phyloP scores from a whole-genome alignment of 768 basidiomycete genomes.

The Mycena chlorophos region DNA sequence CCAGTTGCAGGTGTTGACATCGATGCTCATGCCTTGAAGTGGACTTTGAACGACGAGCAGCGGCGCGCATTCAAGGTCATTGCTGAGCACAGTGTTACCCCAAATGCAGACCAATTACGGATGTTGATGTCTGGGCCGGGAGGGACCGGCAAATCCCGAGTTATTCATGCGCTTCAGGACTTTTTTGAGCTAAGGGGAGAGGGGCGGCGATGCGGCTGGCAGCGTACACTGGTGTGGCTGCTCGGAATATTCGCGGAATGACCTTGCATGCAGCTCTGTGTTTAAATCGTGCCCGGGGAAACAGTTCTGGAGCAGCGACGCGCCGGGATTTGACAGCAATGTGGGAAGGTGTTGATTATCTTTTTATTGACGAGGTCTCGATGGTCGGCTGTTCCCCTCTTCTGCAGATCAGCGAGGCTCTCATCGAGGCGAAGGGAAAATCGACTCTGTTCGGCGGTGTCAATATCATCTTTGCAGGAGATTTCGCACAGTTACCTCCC shows the following conservation, averaged over 20 bases:
- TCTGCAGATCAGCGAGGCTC: slow-evolving; percentile 31
- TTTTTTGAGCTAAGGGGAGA: slow-evolving; percentile 29
- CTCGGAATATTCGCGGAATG: slow-evolving; percentile 36
- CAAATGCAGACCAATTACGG: slow-evolving; percentile 20
- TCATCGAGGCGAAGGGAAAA: slow-evolving; percentile 34
- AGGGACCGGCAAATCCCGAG: slow-evolving; percentile 44
- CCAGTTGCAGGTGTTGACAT: not conserved
- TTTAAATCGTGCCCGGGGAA: slow-evolving; percentile 11
- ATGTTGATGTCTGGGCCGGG: slow-evolving; percentile 41
- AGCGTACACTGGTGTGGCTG: slow-evolving; percentile 41
- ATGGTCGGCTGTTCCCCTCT: slow-evolving; percentile 38
- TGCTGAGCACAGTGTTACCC: slow-evolving; percentile 23
- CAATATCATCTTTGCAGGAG: slow-evolving; percentile 42
- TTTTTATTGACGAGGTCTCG: slow-evolving; percentile 41
- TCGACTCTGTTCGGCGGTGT: slow-evolving; percentile 37
- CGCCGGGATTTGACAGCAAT: slow-evolving; percentile 23
- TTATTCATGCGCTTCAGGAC: slow-evolving; percentile 35
- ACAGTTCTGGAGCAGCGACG: slow-evolving; percentile 9
- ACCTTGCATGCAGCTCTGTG: slow-evolving; percentile 38
- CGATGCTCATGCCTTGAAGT: slow-evolving; percentile 22
- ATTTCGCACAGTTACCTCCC: slow-evolving; percentile 44
- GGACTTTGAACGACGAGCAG: slow-evolving; percentile 36
- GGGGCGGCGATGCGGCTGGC: slow-evolving; percentile 27
- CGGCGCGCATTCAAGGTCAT: slow-evolving; percentile 32
- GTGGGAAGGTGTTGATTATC: slow-evolving; percentile 41